Base-by-base conservation (phyloP, 2,329 filamentous ascomycete species). In the Amylocarpus encephaloides region DNA sequence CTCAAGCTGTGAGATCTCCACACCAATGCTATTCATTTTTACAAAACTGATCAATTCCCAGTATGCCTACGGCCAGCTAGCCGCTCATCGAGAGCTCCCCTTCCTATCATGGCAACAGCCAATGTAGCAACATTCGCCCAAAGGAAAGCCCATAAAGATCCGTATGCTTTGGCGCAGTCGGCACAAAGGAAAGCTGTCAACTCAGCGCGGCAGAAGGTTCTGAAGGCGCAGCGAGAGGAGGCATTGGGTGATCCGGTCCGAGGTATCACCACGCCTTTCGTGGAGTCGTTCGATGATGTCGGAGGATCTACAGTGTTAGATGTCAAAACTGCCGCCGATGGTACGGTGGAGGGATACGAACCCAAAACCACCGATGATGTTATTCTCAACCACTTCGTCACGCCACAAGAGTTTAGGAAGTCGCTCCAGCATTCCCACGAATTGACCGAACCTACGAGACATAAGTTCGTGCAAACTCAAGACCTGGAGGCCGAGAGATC, bases 161-260 rank as follows among this genome's bases (percentile, higher is more conserved):
- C 90, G 0, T 96, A 94, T 66, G 77, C 84, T 52, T 80, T 86
- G 69, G 85, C 85, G 2, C 88, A 94, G 69, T 83, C 88, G 30
- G 80, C 86, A 62, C 88, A 90, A 66, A 84, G 88, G 55, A 95
- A 92, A 69, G 82, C 85, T 10, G 88, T 86, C 58, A 95, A 95
- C 65, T 67, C 92, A 41, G 79, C 85, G 63, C 82, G 88, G 46
- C 88, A 85, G 62, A 75, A 80, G 55, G 81, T 82, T 55, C 77
- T 97, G 49, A 69, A 80, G 53, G 72, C 80, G 56, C 74, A 83
- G 64, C 82, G 88, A 52, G 74, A 80, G 51, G 75, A 75, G 42
- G 75, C 76, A 41, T 75, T 85, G 58, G 92, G 92, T 45, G 80
- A 94, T 67, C 87, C 90, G 1, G 75, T 98, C 56, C 79, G 84